phyloP scores from a whole-genome alignment of 2,329 filamentous ascomycete genomes.

The Penicillium sp. region DNA sequence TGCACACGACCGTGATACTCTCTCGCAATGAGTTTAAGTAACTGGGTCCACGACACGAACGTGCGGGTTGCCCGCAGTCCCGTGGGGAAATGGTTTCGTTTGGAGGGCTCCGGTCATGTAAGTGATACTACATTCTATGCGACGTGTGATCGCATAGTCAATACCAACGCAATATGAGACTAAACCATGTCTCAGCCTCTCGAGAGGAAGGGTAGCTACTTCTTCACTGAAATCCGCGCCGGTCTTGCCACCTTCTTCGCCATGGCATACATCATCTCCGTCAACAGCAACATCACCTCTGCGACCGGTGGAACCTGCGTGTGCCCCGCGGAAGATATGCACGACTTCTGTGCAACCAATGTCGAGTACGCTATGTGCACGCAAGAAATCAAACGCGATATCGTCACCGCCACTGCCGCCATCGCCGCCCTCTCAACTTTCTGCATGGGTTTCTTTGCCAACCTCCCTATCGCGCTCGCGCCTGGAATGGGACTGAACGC shows the following conservation, averaged over 20 bases:
- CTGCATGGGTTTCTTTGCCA: slow-evolving; percentile 79
- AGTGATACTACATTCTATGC: slow-evolving; percentile 31
- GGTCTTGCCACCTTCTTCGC: slow-evolving; percentile 77
- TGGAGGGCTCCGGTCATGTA: slow-evolving; percentile 82
- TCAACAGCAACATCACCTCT: slow-evolving; percentile 69
- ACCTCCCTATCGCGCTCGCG: slow-evolving; percentile 71
- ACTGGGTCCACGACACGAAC: slow-evolving; percentile 31
- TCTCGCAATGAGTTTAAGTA: slow-evolving; percentile 17
- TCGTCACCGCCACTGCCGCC: slow-evolving; percentile 81
- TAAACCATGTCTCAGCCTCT: slow-evolving; percentile 51
- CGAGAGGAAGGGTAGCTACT: slow-evolving; percentile 72
- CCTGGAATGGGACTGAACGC: slow-evolving; percentile 82
- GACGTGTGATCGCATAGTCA: not conserved
- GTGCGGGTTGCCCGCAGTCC: slow-evolving; percentile 59
- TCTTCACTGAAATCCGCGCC: slow-evolving; percentile 81
- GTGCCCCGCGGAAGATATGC: slow-evolving; percentile 55
- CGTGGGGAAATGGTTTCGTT: slow-evolving; percentile 72
- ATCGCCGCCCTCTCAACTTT: slow-evolving; percentile 78
- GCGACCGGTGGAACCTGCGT: slow-evolving; percentile 74
- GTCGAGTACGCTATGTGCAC: slow-evolving; percentile 47
- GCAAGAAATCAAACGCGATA: slow-evolving; percentile 67
- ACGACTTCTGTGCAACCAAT: slow-evolving; percentile 50
- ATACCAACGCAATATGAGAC: slow-evolving; percentile 7
- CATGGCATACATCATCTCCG: slow-evolving; percentile 76
- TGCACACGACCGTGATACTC: not conserved